Evolutionary conservation across 2,329 filamentous ascomycete species (phyloP), one percentile per base, ranked within the genome.

Genomic region (Fusarium torreyae): DNA sequence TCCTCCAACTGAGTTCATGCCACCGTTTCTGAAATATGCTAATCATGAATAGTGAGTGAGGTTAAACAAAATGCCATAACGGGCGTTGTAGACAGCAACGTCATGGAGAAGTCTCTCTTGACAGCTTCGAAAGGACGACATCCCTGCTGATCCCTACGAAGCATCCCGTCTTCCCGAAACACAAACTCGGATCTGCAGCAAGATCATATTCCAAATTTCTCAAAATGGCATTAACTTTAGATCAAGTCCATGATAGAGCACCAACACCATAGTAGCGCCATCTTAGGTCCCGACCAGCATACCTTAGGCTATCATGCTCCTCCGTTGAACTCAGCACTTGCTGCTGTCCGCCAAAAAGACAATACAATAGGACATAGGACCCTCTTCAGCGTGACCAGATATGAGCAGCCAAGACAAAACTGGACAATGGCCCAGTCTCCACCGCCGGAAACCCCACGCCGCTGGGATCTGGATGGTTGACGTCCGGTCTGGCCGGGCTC

Each of bases 141-240:
- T 65, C 44, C 38, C 22, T 36, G 49, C 10, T n/a, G 38, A 36
- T 48, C 51, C 38, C 31, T 68, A 36, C 15, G 36, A 48, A 43
- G 34, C 39, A 60, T 38, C 44, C 36, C 43, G 45, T 49, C 40
- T 54, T 54, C 57, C 34, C 48, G 62, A 51, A 58, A 65, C 58
- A 70, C 20, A 54, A 43, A 49, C 53, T 51, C 28, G 22, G 48
- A 65, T 63, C 24, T 51, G 33, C 31, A 52, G 40, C 51, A 36
- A 36, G 38, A 14, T 24, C 40, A 48, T 39, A 68, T 68, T 70
- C 58, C 58, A 68, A 61, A 70, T 70, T 44, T 22, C 51, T 39
- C 10, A n/a, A 39, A 42, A 24, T 42, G 24, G 33, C n/a, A 39
- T 39, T 28, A 24, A 31, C 51, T 52, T 40, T 43, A 33, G 48